Percentiles rank a stretch among this genome's conserved stretches.
phyloP scores from a whole-genome alignment of 768 basidiomycete genomes.

The Suillus variegatus region DNA sequence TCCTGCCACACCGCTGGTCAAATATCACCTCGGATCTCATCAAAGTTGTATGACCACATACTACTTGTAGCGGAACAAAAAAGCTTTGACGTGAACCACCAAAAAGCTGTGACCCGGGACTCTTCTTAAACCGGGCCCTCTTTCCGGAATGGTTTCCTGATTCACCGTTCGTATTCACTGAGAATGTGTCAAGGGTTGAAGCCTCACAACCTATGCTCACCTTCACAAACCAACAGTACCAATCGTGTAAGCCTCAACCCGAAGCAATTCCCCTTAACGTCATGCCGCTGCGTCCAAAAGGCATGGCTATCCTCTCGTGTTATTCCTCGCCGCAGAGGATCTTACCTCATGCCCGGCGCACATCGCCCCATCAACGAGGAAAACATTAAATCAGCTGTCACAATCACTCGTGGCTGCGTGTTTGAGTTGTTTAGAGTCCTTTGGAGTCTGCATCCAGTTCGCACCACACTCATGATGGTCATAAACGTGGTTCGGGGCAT shows the following conservation, averaged over 20 bases:
- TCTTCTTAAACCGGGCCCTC: constrained; percentile 31
- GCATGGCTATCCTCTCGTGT: constrained; percentile 62
- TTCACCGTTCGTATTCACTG: constrained; percentile 15
- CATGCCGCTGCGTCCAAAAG: constrained; percentile 34
- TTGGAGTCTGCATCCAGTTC: constrained; percentile 62
- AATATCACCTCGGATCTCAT: constrained; percentile 36
- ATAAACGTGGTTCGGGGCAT: constrained; percentile 72
- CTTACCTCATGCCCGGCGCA: constrained; percentile 62
- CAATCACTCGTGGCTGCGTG: constrained; percentile 54
- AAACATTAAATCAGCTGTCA: constrained; percentile 59
- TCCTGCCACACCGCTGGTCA: constrained; percentile 25
- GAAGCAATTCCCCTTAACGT: constrained; percentile 8
- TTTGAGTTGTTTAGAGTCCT: constrained; percentile 53
- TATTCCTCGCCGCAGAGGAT: constrained; percentile 46
- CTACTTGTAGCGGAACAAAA: constrained; percentile 16
- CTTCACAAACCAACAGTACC: constrained; percentile 12
- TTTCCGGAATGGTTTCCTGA: constrained; percentile 13
- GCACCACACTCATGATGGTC: constrained; percentile 69
- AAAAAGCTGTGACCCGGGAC: constrained; percentile 30
- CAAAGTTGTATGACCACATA: constrained; percentile 23
- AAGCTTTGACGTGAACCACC: constrained; percentile 31
- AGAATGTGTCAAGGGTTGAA: constrained; percentile 28
- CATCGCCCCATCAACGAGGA: constrained; percentile 60
- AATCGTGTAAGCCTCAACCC: constrained; percentile 4
- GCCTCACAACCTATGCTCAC: constrained; percentile 21